Conservation (phyloP, 2,329 filamentous ascomycete species). For the Colletotrichum sp. region DNA sequence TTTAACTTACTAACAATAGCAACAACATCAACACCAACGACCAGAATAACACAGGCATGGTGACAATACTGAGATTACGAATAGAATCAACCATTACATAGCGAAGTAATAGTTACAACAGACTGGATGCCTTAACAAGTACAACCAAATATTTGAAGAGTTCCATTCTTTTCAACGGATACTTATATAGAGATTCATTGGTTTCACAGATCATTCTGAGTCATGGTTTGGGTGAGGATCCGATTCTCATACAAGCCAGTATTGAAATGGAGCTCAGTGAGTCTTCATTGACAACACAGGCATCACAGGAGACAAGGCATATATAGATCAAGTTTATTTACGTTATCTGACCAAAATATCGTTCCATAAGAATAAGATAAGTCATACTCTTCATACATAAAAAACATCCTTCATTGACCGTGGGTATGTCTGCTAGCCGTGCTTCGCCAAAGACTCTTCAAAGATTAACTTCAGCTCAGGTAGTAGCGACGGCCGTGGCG, state of each 20-base stretch:
- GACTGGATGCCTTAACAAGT: background rate
- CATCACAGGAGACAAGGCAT: background rate
- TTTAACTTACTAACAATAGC: background rate
- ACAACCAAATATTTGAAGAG: background rate
- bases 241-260: background rate
- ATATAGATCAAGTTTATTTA: background rate
- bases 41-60: background rate
- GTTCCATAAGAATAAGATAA: background rate
- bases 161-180: background rate
- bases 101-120: background rate
- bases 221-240: background rate
- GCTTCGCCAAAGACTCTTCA: background rate
- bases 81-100: too few relatives aligned
- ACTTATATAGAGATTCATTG: background rate
- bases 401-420: background rate
- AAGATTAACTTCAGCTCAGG: background rate
- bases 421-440: background rate
- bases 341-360: background rate
- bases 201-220: background rate
- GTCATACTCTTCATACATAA: background rate
- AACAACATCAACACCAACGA: background rate
- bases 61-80: too few relatives aligned
- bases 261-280: background rate
- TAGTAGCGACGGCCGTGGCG: background rate
- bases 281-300: background rate